Evolutionary conservation across 2,329 filamentous ascomycete genomes (phyloP).

Genomic region (Diaporthe ampelina): DNA sequence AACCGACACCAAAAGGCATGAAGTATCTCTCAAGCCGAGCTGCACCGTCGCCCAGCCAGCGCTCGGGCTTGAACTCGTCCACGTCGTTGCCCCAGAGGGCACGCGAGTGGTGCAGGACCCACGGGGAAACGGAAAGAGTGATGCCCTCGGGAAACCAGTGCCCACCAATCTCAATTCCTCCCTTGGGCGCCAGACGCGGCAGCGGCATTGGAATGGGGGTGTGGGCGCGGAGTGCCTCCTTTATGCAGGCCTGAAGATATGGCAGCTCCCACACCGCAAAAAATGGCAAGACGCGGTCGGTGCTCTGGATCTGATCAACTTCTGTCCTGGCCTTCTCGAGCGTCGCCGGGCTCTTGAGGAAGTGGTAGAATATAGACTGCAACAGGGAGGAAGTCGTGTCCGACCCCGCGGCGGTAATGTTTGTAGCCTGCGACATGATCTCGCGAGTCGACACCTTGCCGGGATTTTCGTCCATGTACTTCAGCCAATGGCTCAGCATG

Average conservation of each 20-base stretch:
- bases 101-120: slow-evolving; percentile 48
- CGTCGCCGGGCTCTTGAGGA: slow-evolving; percentile 9
- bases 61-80: slow-evolving; percentile 44
- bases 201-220: slow-evolving; percentile 31
- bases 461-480: slow-evolving; percentile 2
- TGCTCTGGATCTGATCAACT: background rate
- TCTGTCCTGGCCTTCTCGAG: slow-evolving; percentile 3
- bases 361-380: slow-evolving; percentile 20
- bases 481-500: slow-evolving; percentile 11
- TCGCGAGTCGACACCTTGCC: background rate
- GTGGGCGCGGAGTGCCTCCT: slow-evolving; percentile 37
- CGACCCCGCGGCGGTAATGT: background rate
- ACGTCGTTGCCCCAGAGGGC: slow-evolving; percentile 45
- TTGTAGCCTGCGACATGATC: slow-evolving; percentile 11
- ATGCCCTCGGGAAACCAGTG: slow-evolving; percentile 48
- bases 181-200: slow-evolving; percentile 36
- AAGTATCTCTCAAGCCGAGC: slow-evolving; percentile 43
- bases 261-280: background rate
- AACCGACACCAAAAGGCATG: slow-evolving; percentile 36
- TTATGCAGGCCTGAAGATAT: slow-evolving; percentile 27
- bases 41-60: slow-evolving; percentile 43
- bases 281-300: slow-evolving; percentile 3
- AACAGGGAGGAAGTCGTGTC: slow-evolving; percentile 19
- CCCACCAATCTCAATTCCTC: slow-evolving; percentile 47
- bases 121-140: slow-evolving; percentile 44